Base-by-base conservation (phyloP, 306 rosid species). In the Quercus robur region DNA sequence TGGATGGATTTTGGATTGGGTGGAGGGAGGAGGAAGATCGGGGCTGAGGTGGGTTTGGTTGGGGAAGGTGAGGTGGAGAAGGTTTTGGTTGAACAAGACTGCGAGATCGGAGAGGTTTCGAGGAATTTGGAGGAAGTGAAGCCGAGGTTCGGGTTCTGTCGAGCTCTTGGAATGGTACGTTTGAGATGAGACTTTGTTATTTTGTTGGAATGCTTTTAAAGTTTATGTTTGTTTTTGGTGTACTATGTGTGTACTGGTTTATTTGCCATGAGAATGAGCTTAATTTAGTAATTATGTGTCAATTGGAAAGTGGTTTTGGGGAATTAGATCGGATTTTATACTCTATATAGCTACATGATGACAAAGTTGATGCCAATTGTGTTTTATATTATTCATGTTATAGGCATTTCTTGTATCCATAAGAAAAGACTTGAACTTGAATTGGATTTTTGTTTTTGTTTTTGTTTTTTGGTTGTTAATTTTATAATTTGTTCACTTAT, bases 161-260 rank as follows among this genome's bases (percentile, higher is more conserved):
- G 81, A 78, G 79, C 75, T 57, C 33, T 88, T 74, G 80, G 75
- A 85, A 72, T 83, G 94, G 99, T 92, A 88, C 56, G 91, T 77
- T 77, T 69, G 25, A 51, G 19, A 2, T 46, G 12, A 71, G 6
- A 51, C 23, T 56, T 61, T 68, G 49, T 61, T 67, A 25, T 51
- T 35, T 56, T 33, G 6, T 58, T 61, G 21, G 2, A 6, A 26
- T 1, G 19, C 54, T 56, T 55, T 5, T n/a, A 56, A 33, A 21
- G n/a, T 30, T 68, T 59, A 19, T 31, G 23, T 38, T 3, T 35
- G 59, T 67, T 67, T 67, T 51, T 49, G 55, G 70, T 3, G 4
- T 18, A 49, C 7, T 52, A 54, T 59, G 19, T 68, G 3, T 78
- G n/a, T 59, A 13, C n/a, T 49, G 14, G 9, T 61, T 44, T 31